Evolutionary conservation across 495 filamentous ascomycete genomes (phyloP).

Genomic region (Aspergillus asperescens): DNA sequence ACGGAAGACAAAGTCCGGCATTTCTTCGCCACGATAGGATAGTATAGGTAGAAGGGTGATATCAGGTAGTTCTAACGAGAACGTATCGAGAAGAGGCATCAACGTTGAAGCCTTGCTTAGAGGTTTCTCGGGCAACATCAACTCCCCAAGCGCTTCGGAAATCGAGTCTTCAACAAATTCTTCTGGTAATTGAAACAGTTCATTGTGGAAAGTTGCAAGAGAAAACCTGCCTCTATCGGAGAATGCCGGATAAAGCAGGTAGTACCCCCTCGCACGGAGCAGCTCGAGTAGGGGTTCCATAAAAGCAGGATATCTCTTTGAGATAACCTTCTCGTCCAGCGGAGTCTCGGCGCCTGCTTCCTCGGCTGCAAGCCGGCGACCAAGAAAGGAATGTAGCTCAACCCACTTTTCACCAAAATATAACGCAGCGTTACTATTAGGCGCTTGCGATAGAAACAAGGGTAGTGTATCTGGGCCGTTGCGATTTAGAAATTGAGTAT

Average conservation of each 20-base stretch:
- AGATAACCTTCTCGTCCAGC: conserved; percentile 36
- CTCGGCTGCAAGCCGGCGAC: conserved; percentile 50
- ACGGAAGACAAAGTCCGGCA: conserved; percentile 13
- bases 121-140: conserved; percentile 18
- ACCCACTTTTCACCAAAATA: conserved; percentile 80
- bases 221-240: conserved; percentile 34
- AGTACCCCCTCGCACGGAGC: conserved; percentile 65
- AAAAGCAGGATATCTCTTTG: conserved; percentile 65
- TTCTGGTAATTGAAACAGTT: conserved; percentile 65
- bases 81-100: conserved; percentile 31
- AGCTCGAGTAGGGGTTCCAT: conserved; percentile 71
- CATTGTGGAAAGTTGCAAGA: conserved; percentile 65
- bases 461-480: conserved; percentile 30
- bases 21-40: conserved; percentile 30
- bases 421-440: conserved; percentile 70
- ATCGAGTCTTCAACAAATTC: conserved; percentile 37
- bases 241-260: conserved; percentile 64
- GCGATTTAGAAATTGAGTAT: background rate
- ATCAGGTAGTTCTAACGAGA: conserved; percentile 30
- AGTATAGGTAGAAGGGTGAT: conserved; percentile 31
- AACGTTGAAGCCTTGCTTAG: conserved; percentile 23
- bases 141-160: conserved; percentile 3
- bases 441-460: conserved; percentile 76
- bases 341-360: conserved; percentile 23
- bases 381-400: conserved; percentile 71